A percentile compares a stretch with the other conserved stretches of the same genome.
Conservation (phyloP, 2,329 filamentous ascomycete genomes). For the Pseudocercospora fijiensis region DNA sequence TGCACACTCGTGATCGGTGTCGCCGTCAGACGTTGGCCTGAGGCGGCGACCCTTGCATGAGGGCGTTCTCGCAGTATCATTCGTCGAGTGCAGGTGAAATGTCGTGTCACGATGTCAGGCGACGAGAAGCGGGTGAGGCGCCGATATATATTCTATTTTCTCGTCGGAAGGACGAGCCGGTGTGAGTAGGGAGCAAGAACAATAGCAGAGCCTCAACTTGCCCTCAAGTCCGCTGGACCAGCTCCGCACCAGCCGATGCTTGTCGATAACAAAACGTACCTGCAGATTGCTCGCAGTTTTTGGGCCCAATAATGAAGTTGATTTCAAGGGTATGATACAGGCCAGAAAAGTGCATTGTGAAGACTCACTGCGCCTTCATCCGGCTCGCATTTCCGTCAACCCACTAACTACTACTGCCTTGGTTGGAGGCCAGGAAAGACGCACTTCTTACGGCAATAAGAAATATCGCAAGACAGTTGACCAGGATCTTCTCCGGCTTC, state of each 20-base stretch:
- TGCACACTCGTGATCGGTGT: background rate
- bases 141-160: background rate
- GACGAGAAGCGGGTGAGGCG: background rate
- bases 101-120: too few relatives aligned
- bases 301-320: background rate
- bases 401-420: background rate
- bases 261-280: background rate
- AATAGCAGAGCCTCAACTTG: background rate
- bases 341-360: too few relatives aligned
- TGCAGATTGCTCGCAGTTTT: background rate
- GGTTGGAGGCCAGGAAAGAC: background rate
- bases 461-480: background rate
- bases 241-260: background rate
- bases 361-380: background rate
- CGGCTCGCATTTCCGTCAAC: background rate
- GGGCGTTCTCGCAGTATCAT: background rate
- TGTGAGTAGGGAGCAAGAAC: too few relatives aligned
- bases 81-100: too few relatives aligned
- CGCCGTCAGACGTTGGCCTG: background rate
- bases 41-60: background rate
- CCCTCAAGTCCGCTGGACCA: background rate
- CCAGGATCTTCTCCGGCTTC: background rate
- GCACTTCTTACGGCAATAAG: background rate
- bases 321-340: background rate
- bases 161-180: background rate